Conservation (phyloP, 768 basidiomycete species). For the Steccherinum ochraceum region DNA sequence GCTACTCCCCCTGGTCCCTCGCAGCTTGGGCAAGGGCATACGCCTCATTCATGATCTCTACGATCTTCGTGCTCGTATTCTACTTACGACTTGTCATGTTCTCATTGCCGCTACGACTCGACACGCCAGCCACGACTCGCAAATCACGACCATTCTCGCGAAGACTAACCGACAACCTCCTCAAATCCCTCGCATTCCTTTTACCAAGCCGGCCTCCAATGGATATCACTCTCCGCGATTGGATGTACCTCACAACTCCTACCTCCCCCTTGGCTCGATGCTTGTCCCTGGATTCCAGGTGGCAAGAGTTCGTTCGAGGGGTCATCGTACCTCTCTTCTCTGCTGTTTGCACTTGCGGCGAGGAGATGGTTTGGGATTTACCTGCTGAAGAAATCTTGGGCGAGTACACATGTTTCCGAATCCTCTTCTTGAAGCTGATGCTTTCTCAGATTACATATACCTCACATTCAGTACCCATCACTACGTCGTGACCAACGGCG, state of each 20-base stretch:
- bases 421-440: neutral
- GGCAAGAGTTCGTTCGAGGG: slow-evolving; percentile 45
- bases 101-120: slow-evolving; percentile 30
- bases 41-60: slow-evolving; percentile 16
- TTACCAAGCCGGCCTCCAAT: slow-evolving; percentile 23
- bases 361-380: slow-evolving; percentile 45
- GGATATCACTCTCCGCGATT: slow-evolving; percentile 41
- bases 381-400: slow-evolving; percentile 64
- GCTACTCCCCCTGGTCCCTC: neutral
- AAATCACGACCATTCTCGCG: neutral
- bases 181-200: neutral
- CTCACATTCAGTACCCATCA: slow-evolving; percentile 62
- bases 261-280: slow-evolving; percentile 31
- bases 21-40: slow-evolving; percentile 2
- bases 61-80: slow-evolving; percentile 19
- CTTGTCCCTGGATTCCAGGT: slow-evolving; percentile 42
- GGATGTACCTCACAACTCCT: slow-evolving; percentile 39
- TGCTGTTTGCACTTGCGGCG: slow-evolving; percentile 63
- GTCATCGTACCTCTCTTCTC: slow-evolving; percentile 64
- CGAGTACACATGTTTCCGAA: slow-evolving; percentile 26
- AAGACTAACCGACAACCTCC: no score
- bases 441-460: slow-evolving; percentile 60
- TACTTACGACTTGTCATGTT: slow-evolving; percentile 38
- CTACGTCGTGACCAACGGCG: slow-evolving; percentile 56
- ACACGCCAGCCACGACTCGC: neutral